A percentile compares a stretch with the other conserved stretches of the same genome.
These are phyloP conservation scores for Colletotrichum horii DNA, from an alignment of 2,329 filamentous ascomycete genomes.

Conservation along the genomic window DNA sequence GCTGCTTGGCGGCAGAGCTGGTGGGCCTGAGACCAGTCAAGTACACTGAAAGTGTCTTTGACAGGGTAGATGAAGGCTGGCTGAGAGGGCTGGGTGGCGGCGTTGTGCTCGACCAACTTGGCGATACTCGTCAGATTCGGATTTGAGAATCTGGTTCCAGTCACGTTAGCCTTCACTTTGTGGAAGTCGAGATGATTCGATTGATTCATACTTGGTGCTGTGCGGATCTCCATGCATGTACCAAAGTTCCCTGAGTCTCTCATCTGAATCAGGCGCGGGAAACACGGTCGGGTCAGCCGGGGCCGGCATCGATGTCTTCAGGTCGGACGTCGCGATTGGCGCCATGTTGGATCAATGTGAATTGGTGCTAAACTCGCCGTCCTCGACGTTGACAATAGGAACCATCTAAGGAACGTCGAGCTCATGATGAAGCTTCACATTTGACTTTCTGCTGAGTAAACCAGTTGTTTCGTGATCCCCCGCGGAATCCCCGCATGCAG, in stretches of 20 bases:
- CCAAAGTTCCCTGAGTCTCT: background rate
- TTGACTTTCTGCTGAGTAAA: background rate
- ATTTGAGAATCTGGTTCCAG: background rate
- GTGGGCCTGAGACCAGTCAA: background rate
- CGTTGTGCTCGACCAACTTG: background rate
- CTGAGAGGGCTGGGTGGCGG: background rate
- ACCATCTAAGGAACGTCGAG: background rate
- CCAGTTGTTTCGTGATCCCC: background rate
- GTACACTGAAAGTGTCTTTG: background rate
- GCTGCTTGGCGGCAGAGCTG: background rate
- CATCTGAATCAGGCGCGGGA: background rate
- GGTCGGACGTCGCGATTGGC: background rate
- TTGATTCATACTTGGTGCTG: background rate
- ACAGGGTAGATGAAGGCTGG: slow-evolving; percentile 1
- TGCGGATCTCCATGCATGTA: slow-evolving; percentile 4
- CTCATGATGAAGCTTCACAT: background rate
- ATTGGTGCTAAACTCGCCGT: background rate
- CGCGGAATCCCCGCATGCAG: background rate
- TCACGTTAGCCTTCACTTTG: background rate
- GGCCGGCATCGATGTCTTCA: background rate
- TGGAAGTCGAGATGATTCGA: background rate
- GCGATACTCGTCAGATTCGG: slow-evolving; percentile 1
- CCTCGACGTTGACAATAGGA: background rate
- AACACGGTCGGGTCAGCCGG: background rate
- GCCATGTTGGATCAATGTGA: background rate